Conservation (phyloP, 192 early-diverging fungal species). For the Backusella parvicylindrica region DNA sequence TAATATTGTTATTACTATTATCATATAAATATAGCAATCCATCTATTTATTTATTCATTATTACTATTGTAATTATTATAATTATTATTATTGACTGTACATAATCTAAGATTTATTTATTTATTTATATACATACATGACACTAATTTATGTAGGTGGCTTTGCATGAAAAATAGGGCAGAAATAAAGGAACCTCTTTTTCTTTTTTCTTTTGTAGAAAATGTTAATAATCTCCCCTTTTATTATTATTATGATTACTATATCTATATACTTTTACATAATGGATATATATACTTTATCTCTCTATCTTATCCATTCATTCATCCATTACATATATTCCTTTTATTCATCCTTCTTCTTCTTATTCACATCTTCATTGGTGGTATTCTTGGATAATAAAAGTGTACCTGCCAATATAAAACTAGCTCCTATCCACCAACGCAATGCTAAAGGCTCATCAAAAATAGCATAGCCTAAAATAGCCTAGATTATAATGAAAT, state of each 20-base stretch:
- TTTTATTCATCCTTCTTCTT: no score
- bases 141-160: background rate
- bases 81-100: background rate
- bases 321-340: no score
- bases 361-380: background rate
- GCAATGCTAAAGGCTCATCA: conserved; percentile 63
- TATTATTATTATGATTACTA: background rate
- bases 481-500: conserved; percentile 44
- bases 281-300: no score
- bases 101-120: background rate
- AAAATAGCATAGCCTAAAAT: conserved; percentile 71
- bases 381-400: conserved; percentile 11
- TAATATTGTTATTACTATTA: no score
- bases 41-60: no score
- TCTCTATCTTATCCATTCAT: no score
- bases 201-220: background rate
- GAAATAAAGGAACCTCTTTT: background rate
- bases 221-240: background rate
- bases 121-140: background rate
- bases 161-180: background rate
- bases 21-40: no score
- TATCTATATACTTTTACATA: no score
- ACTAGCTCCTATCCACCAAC: conserved; percentile 85
- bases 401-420: conserved; percentile 68
- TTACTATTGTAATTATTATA: no score